Conservation (phyloP, 1,284 basidiomycete genomes). For the Entoloma clypeatum region DNA sequence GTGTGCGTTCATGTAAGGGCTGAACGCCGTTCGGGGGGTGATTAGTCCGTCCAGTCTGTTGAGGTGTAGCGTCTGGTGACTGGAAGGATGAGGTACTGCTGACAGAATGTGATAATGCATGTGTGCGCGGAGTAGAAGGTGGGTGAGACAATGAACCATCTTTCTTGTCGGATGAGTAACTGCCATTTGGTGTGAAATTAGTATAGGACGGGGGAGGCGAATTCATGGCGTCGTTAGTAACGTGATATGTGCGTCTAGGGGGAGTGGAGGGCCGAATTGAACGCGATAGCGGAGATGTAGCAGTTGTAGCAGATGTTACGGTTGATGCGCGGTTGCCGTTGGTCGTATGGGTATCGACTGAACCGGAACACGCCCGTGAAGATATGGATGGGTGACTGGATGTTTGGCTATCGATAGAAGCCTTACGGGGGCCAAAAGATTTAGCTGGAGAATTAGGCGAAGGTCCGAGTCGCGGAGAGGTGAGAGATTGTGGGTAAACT, state of each 20-base stretch:
- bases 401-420: constrained; percentile 11
- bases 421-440: constrained; percentile 6
- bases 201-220: constrained; percentile 46
- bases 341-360: constrained; percentile 12
- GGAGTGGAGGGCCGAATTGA: constrained; percentile 26
- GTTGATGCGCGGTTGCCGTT: constrained; percentile 4
- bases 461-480: constrained; percentile 9
- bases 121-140: constrained; percentile 3
- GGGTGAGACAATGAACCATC: constrained; percentile 6
- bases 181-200: constrained; percentile 17
- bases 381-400: constrained; percentile 14
- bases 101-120: constrained; percentile 4
- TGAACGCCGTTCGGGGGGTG: constrained; percentile 4
- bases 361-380: constrained; percentile 11
- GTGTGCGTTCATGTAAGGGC: constrained; percentile 8
- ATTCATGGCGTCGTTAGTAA: constrained; percentile 32
- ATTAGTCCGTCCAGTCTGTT: constrained; percentile 11
- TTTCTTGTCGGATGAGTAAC: constrained; percentile 17
- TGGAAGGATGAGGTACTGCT: not conserved
- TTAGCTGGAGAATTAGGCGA: constrained; percentile 5
- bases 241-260: constrained; percentile 33
- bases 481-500: constrained; percentile 17
- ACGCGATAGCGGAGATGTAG: constrained; percentile 4
- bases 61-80: constrained; percentile 7
- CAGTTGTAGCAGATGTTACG: not conserved